Base-by-base conservation (phyloP, 1,284 basidiomycete genomes). In the Thecaphora thlaspeos region DNA sequence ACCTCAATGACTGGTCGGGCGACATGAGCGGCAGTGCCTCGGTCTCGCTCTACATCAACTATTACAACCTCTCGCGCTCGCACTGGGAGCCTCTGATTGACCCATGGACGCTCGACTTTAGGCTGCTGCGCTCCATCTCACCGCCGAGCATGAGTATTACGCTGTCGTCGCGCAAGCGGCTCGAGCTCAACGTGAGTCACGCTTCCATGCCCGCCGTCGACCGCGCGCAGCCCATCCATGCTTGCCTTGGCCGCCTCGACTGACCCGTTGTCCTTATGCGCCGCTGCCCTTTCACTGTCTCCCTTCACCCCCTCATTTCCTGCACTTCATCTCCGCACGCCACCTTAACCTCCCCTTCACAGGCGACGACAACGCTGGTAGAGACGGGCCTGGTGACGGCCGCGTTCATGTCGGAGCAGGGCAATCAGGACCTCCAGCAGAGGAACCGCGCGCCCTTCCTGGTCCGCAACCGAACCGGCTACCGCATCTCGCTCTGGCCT, bases 1-100 rank as follows among this genome's bases (percentile, higher is more conserved):
- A 83, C 24, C 87, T 88, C 2, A 88, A 87, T 64, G 93, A 99
- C 77, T 99, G 95, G 95, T 91, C 93, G 0, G 86, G 87, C 55
- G 88, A 91, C 80, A 90, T 95, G 73, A 68, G 81, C 12, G 51
- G 56, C 30, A 55, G 60, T 38, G 61, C 70, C 17, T 60, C 68
- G 47, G 46, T 72, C 23, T 49, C 87, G 86, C 4, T 89, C 87
- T 86, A 88, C 49, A 88, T 97, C 76, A 91, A 88, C 66, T 98
- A 95, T 77, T 98, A 91, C 89, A 99, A 99, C 79, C 80, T 98
- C 49, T 88, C 89, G 24, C 94, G 96, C 75, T 98, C 95, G 43
- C 92, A 98, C 75, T 99, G 95, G 91, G 95, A 99, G 80, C 95
- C 96, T n/a, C 80, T 99, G 46, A 90, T 97, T 70, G 95, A 99